Evolutionary conservation across 805 yeast genomes (phyloP), one percentile per base, ranked within the genome.

Genomic region (Metschnikowia henanensis): DNA sequence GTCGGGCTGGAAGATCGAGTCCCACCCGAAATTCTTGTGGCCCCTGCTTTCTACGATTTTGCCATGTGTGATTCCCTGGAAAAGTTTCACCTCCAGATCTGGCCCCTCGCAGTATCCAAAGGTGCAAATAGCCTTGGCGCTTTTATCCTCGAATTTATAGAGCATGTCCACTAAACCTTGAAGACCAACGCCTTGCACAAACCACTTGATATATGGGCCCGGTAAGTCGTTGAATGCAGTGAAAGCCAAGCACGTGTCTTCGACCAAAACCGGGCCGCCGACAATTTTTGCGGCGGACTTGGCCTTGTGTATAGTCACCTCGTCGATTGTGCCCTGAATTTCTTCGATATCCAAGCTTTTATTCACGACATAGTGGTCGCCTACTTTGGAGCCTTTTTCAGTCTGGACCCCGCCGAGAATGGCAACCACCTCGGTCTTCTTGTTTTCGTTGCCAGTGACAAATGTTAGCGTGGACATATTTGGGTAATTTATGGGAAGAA

Each of bases 141-240:
- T 65, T 60, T 89, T 89, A 62, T 88, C 87, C 37, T 84, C 91
- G 60, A 86, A 94, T 29, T 87, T 87, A 47, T 70, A 80, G 31
- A 95, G 70, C 83, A 92, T 76, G 56, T 84, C 81, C 46, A 83
- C 86, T 43, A 92, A 68, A 2, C 92, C 92, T 12, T 78, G 79
- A 26, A 87, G 74, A 0, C 97, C 97, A 52, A 91, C 62, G 12
- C 78, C 66, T 50, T 81, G 71, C 35, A 88, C 76, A 65, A 94
- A 94, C 99, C 99, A 92, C 65, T 92, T 92, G 65, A 79, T 77
- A 51, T 89, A 88, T 1, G 98, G 98, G 19, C 99, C 99, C 3
- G 99, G 99, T 38, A 94, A 75, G 49, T 75, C 73, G 40, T 86
- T 82, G 59, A 84, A 74, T 2, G 95, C 96, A 38, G 77, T 77